A percentile compares a stretch with the other conserved stretches of the same genome.
phyloP scores from a whole-genome alignment of 2,329 filamentous ascomycete genomes.

The Amphichorda felina region DNA sequence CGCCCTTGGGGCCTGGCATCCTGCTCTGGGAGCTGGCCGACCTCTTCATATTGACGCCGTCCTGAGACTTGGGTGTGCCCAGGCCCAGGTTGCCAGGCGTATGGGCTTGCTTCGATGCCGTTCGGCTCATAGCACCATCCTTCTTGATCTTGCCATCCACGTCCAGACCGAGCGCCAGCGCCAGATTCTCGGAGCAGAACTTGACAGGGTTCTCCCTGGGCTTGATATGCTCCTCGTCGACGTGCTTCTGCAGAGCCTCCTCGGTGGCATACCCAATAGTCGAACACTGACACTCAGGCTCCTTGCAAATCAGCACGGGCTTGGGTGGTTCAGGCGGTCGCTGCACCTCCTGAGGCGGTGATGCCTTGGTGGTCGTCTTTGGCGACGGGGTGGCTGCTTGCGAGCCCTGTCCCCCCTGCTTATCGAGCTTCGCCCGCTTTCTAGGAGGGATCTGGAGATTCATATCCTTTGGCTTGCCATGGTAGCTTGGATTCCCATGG shows the following conservation, averaged over 20 bases:
- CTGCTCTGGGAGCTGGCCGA: conserved; percentile 34
- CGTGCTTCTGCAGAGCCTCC: conserved; percentile 39
- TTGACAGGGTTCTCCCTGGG: conserved; percentile 42
- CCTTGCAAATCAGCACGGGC: conserved; percentile 36
- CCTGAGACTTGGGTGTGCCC: conserved; percentile 39
- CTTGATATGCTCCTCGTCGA: conserved; percentile 46
- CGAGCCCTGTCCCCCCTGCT: conserved; percentile 3
- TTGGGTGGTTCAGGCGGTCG: conserved; percentile 22
- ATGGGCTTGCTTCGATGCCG: conserved; percentile 34
- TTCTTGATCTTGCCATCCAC: conserved; percentile 30
- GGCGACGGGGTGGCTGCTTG: conserved; percentile 34
- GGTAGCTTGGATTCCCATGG: conserved; percentile 46
- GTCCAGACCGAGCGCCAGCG: conserved; percentile 37
- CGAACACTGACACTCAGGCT: conserved; percentile 41
- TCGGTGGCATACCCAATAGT: conserved; percentile 38
- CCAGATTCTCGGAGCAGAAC: conserved; percentile 38
- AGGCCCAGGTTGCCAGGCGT: conserved; percentile 29
- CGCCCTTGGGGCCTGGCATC: conserved; percentile 14
- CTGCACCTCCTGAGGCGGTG: conserved; percentile 8
- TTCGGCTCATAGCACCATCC: conserved; percentile 24
- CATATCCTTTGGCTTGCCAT: conserved; percentile 37
- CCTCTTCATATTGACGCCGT: conserved; percentile 33
- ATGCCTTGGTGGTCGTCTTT: conserved; percentile 16
- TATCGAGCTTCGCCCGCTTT: conserved; percentile 38
- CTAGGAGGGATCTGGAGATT: conserved; percentile 47